These are phyloP conservation scores for Candida vartiovaarae DNA, from an alignment of 805 yeast species.

Conservation along the genomic window DNA sequence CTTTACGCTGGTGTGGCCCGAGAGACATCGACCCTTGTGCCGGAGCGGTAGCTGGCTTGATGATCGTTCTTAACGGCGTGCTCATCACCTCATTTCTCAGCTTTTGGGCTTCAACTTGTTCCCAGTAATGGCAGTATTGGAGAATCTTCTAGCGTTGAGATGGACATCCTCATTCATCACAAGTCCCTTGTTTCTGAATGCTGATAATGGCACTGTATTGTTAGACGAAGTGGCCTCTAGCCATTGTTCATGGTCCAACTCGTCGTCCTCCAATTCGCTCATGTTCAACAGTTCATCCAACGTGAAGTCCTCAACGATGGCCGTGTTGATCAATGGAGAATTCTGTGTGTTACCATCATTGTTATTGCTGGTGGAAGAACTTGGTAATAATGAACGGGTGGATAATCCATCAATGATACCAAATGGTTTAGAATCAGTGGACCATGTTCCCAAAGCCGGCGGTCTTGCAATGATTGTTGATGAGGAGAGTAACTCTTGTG, in stretches of 20 bases:
- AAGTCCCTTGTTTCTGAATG: slow-evolving; percentile 78
- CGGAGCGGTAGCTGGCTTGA: slow-evolving; percentile 1
- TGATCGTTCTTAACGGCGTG: slow-evolving; percentile 15
- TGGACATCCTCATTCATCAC: slow-evolving; percentile 24
- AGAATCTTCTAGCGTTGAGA: slow-evolving; percentile 22
- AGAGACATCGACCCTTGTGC: slow-evolving; percentile 1
- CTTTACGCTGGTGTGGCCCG: slow-evolving; percentile 2
- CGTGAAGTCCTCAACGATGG: slow-evolving; percentile 36
- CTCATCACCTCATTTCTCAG: slow-evolving; percentile 8
- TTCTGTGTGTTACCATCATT: slow-evolving; percentile 3
- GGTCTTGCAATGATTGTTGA: slow-evolving; percentile 82
- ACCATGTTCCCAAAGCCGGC: slow-evolving; percentile 91
- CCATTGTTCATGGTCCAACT: slow-evolving; percentile 39
- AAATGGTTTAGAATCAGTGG: slow-evolving; percentile 75
- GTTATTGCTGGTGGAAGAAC: background rate
- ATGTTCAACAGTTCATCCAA: slow-evolving; percentile 83
- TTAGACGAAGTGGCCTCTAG: slow-evolving; percentile 31
- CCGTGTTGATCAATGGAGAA: slow-evolving; percentile 13
- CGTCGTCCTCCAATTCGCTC: slow-evolving; percentile 77
- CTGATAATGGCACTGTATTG: slow-evolving; percentile 73
- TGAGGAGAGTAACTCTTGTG: slow-evolving; percentile 89
- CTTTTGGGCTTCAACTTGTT: slow-evolving; percentile 1
- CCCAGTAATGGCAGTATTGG: slow-evolving; percentile 6
- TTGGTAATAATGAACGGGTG: slow-evolving; percentile 69
- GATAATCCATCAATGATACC: slow-evolving; percentile 93